Evolutionary conservation across 1,139 yeast genomes (phyloP), one percentile per base, ranked within the genome.

Genomic region (Saccharomyces hybrid): DNA sequence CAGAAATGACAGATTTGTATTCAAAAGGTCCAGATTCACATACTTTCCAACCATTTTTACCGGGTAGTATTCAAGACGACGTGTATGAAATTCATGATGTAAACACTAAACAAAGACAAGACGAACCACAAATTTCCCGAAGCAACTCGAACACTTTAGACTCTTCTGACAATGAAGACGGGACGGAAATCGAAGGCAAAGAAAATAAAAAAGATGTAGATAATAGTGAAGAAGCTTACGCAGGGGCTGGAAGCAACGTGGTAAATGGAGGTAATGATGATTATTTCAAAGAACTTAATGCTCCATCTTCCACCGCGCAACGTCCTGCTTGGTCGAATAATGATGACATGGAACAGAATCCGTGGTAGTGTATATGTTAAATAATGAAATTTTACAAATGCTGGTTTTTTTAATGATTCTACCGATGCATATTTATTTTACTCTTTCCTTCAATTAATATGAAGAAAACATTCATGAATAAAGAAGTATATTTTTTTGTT

Each of bases 81-180:
- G 71, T 85, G 42, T 90, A 84, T 60, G 86, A 83, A 49, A 75
- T 84, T 24, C 79, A 76, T 56, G 82, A 78, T 52, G 75, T 72
- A 44, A 72, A 69, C 54, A 58, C 58, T 16, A 70, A 64, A 48
- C 42, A 60, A 32, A 62, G 66, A 44, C 57, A 58, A 44, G 58
- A 61, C 24, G 61, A 57, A 16, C 42, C 42, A 34, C 21, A 14
- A 14, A 34, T 34, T 14, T 34, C 42, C 16, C 42, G 11, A 4
- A 14, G 11, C 9, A 8, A 34, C 42, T 16, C 21, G 5, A 16
- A 16, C 16, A 34, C 21, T 8, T 24, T 28, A 42, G 51, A 47
- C n/a, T 47, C 27, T n/a, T 26, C 34, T 24, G 42, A 38, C n/a
- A 28, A 38, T 11, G 54, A 50, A 9, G 54, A 54, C n/a, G 56